These are phyloP conservation scores for Phlebopus sp. DNA, from an alignment of 1,284 basidiomycete species.

Conservation along the genomic window DNA sequence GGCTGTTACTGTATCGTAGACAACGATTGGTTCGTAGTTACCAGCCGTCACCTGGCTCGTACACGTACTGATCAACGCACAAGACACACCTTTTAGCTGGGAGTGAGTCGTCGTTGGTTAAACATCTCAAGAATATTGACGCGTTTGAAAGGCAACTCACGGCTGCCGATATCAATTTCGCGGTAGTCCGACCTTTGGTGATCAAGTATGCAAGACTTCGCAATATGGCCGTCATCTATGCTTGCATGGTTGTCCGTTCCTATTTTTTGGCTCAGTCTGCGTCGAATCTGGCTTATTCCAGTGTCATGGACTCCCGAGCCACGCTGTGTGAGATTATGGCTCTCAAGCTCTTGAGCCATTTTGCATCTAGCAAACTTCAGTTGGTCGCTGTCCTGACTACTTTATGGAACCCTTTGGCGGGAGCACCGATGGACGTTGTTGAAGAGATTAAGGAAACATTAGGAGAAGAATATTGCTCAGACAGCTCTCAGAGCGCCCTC, in stretches of 20 bases:
- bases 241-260: conserved; percentile 67
- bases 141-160: conserved; percentile 58
- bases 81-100: conserved; percentile 79
- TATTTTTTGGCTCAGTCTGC: conserved; percentile 43
- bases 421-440: conserved; percentile 67
- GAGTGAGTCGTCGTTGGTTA: conserved; percentile 51
- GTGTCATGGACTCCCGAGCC: conserved; percentile 68
- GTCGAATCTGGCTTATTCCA: conserved; percentile 69
- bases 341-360: conserved; percentile 77
- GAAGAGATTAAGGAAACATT: conserved; percentile 57
- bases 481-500: conserved; percentile 68
- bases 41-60: not conserved
- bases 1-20: conserved; percentile 9
- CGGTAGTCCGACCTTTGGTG: conserved; percentile 77
- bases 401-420: conserved; percentile 77
- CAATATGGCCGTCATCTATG: conserved; percentile 73
- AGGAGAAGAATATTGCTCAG: conserved; percentile 52
- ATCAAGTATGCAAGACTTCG: conserved; percentile 72
- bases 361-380: conserved; percentile 69
- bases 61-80: conserved; percentile 17
- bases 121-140: conserved; percentile 1
- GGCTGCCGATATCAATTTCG: conserved; percentile 82
- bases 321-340: conserved; percentile 81
- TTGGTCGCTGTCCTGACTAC: conserved; percentile 74
- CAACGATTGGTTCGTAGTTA: conserved; percentile 25